Base-by-base conservation (phyloP, 2,329 filamentous ascomycete species). In the Massarina eburnea region DNA sequence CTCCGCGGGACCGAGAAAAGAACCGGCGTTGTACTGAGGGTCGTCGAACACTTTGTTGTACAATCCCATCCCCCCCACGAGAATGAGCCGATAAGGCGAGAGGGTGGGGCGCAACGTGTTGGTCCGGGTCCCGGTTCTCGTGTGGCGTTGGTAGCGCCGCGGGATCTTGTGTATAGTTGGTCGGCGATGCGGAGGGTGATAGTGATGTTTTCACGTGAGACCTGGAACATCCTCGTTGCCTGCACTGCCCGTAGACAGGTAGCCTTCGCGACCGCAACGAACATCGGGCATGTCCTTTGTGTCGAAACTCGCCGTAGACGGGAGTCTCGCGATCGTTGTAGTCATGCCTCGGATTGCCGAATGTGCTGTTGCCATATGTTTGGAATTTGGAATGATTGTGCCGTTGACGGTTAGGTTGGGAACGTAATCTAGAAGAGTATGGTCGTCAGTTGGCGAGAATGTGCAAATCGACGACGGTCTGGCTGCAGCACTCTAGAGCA, bases 371-470 rank as follows among this genome's bases (percentile, higher is more conserved):
- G 40, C 19, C 15, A 48, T 41, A n/a, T 41, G 45, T 48, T 48
- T 49, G 19, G 36, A 45, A 15, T 45, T 34, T 8, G 46, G 46
- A 4, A 39, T 42, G 10, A n/a, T 39, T 10, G 34, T 46, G 8
- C 39, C 43, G 20, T 49, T 49, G n/a, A 49, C 39, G 26, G 46
- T 35, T 14, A 46, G 42, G 24, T 45, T 38, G 8, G 42, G 42
- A 21, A 49, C 45, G n/a, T 39, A 46, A 17, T 49, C 41, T 44
- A 10, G 30, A 15, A 9, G 5, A 26, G 19, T 27, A 9, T n/a
- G n/a, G n/a, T n/a, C n/a, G 33, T 46, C 19, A 46, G 30, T n/a
- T n/a, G n/a, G n/a, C n/a, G n/a, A n/a, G n/a, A n/a, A n/a, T 19
- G 10, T 37, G 9, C 6, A 24, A 29, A 12, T n/a, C n/a, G n/a